Percentiles rank a stretch among this genome's conserved stretches.
phyloP scores from a whole-genome alignment of 2,329 filamentous ascomycete genomes.

The Zarea fungicola region DNA sequence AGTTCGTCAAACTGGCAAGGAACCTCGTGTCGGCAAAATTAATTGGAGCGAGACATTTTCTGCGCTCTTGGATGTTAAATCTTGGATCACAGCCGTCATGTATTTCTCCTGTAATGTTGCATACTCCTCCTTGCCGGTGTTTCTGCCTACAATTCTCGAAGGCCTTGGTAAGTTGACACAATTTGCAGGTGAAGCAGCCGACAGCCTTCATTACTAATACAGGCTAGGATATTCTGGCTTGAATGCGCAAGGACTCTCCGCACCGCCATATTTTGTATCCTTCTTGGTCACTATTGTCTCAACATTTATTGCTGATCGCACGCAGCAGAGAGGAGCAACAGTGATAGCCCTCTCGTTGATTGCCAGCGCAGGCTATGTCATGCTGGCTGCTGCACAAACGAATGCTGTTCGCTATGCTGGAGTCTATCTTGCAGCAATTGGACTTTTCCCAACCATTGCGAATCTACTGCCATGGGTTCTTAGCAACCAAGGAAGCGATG shows the following conservation, averaged over 20 bases:
- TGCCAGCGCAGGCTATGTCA: slow-evolving; percentile 25
- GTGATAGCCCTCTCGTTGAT: slow-evolving; percentile 21
- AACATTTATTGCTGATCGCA: slow-evolving; percentile 31
- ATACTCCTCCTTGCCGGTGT: slow-evolving; percentile 35
- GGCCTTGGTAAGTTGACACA: slow-evolving; percentile 25
- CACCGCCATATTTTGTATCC: slow-evolving; percentile 35
- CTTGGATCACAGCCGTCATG: slow-evolving; percentile 23
- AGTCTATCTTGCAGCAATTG: slow-evolving; percentile 31
- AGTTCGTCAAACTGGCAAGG: slow-evolving; percentile 19
- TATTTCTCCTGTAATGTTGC: slow-evolving; percentile 35
- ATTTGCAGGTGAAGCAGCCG: neutral
- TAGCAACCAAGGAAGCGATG: slow-evolving; percentile 63
- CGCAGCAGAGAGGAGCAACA: slow-evolving; percentile 28
- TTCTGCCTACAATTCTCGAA: slow-evolving; percentile 35
- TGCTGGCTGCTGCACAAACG: slow-evolving; percentile 12
- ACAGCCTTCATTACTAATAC: neutral
- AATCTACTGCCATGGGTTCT: slow-evolving; percentile 19
- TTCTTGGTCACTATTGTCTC: slow-evolving; percentile 29
- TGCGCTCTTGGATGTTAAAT: slow-evolving; percentile 29
- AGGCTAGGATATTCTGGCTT: slow-evolving; percentile 27
- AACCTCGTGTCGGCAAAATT: slow-evolving; percentile 13
- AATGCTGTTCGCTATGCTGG: slow-evolving; percentile 31
- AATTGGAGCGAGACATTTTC: slow-evolving; percentile 28
- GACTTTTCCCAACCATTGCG: slow-evolving; percentile 25
- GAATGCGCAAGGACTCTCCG: slow-evolving; percentile 35